phyloP scores from a whole-genome alignment of 768 basidiomycete genomes.

The Tephrocybe sp. region DNA sequence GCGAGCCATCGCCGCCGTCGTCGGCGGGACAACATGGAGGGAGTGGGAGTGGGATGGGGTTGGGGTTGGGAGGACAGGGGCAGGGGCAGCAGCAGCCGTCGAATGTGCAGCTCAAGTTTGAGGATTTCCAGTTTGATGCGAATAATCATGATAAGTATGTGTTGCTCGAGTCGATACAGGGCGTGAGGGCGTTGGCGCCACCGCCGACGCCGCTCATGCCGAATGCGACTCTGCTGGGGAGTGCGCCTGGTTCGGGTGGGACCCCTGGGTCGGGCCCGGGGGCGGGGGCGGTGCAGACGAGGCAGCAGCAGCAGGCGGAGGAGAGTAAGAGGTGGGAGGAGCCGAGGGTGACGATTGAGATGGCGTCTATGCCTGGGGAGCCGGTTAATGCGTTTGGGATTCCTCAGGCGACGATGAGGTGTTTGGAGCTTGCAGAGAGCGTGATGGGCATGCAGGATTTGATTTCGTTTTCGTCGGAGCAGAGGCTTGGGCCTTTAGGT shows the following conservation, averaged over 20 bases:
- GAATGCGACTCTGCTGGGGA: slow-evolving; percentile 18
- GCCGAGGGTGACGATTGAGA: slow-evolving; percentile 55
- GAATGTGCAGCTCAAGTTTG: slow-evolving; percentile 54
- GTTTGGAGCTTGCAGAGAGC: slow-evolving; percentile 84
- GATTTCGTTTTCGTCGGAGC: slow-evolving; percentile 59
- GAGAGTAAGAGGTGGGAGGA: slow-evolving; percentile 69
- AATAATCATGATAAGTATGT: slow-evolving; percentile 73
- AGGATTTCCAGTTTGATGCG: slow-evolving; percentile 73
- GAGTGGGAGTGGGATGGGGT: too few relatives aligned
- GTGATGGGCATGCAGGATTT: slow-evolving; percentile 79
- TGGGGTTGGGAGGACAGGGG: neutral
- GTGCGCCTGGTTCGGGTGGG: slow-evolving; percentile 11
- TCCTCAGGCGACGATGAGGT: slow-evolving; percentile 86
- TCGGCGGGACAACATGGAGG: too few relatives aligned
- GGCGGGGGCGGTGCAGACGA: slow-evolving; percentile 5
- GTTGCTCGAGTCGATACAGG: slow-evolving; percentile 58
- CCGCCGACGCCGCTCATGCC: slow-evolving; percentile 34
- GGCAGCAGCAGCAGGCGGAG: slow-evolving; percentile 29
- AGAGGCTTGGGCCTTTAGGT: slow-evolving; percentile 64
- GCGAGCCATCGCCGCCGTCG: slow-evolving; percentile 11
- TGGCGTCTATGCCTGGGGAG: slow-evolving; percentile 70
- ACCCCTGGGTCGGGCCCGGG: too few relatives aligned
- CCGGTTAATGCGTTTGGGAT: slow-evolving; percentile 89
- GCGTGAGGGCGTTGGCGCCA: slow-evolving; percentile 41
- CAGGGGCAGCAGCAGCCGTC: slow-evolving; percentile 15